Evolutionary conservation across 305 asterid species (phyloP).

Genomic region (Salvia sclarea): DNA sequence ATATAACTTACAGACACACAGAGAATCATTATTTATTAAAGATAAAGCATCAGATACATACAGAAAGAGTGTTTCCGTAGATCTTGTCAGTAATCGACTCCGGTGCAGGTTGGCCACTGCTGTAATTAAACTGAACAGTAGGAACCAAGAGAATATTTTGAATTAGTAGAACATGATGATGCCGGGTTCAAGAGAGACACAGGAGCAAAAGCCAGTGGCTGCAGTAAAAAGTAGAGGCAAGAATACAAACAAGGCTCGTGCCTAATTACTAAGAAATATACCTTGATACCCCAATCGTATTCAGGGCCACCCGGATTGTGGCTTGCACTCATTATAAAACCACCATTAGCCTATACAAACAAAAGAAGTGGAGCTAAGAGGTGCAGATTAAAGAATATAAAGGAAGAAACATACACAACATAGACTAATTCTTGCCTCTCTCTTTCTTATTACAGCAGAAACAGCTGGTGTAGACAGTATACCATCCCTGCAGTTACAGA

Average conservation of each 20-base stretch:
- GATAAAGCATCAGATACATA: constrained; percentile 43
- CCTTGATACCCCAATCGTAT: constrained; percentile 99
- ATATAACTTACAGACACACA: background rate
- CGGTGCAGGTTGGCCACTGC: constrained; percentile 99
- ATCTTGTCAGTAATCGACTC: constrained; percentile 95
- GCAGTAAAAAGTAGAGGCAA: background rate
- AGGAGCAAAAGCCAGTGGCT: background rate
- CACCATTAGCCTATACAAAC: constrained; percentile 81
- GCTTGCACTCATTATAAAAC: constrained; percentile 98
- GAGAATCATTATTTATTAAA: background rate
- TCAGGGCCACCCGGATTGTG: constrained; percentile 99
- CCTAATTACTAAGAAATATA: constrained; percentile 29
- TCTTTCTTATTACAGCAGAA: constrained; percentile 93
- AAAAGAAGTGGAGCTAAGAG: constrained; percentile 25
- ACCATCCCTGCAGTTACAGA: constrained; percentile 68
- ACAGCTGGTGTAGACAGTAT: constrained; percentile 96
- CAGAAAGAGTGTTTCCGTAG: constrained; percentile 96
- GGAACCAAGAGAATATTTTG: constrained; percentile 22
- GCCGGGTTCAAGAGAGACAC: background rate
- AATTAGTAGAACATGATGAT: background rate
- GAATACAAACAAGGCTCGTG: background rate
- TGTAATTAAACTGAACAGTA: constrained; percentile 79
- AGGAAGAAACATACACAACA: constrained; percentile 23
- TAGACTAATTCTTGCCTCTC: constrained; percentile 54
- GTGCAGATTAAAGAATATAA: constrained; percentile 7